Conservation (phyloP, 352 stramenopile genomes). For the Phytopythium montanum region DNA sequence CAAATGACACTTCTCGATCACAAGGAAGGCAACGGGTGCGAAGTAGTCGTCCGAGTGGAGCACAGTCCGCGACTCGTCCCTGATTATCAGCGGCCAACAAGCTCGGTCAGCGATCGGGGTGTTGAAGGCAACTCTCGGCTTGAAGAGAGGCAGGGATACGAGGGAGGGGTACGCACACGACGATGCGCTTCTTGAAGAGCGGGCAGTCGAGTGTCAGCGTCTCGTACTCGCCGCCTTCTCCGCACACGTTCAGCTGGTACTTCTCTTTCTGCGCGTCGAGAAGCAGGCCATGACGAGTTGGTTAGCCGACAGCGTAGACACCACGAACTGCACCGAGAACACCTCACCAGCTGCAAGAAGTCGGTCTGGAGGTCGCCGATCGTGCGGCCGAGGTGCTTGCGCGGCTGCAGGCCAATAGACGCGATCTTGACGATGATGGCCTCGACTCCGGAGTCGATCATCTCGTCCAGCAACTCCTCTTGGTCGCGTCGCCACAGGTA, state of each 20-base stretch:
- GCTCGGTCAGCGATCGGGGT: background rate
- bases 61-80: slow-evolving; percentile 90
- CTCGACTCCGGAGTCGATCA: slow-evolving; percentile 93
- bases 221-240: slow-evolving; percentile 99
- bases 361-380: slow-evolving; percentile 85
- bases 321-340: background rate
- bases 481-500: slow-evolving; percentile 96
- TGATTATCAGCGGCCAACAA: slow-evolving; percentile 8
- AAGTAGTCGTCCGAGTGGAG: slow-evolving; percentile 91
- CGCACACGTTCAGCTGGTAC: slow-evolving; percentile 98
- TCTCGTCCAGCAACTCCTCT: slow-evolving; percentile 91
- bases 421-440: slow-evolving; percentile 97
- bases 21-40: slow-evolving; percentile 90
- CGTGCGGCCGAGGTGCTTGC: slow-evolving; percentile 81
- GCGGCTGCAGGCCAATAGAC: slow-evolving; percentile 88
- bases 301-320: slow-evolving; percentile 3
- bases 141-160: too few species aligned
- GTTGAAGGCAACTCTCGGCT: background rate
- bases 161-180: slow-evolving; percentile 54
- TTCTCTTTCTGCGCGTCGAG: slow-evolving; percentile 71
- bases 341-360: slow-evolving; percentile 82
- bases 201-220: slow-evolving; percentile 98
- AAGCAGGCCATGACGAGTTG: background rate
- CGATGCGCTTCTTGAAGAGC: slow-evolving; percentile 92
- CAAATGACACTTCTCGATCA: slow-evolving; percentile 87